A percentile compares a stretch with the other conserved stretches of the same genome.
phyloP scores from a whole-genome alignment of 108 stramenopile genomes.

The Craspedostauros australis region DNA sequence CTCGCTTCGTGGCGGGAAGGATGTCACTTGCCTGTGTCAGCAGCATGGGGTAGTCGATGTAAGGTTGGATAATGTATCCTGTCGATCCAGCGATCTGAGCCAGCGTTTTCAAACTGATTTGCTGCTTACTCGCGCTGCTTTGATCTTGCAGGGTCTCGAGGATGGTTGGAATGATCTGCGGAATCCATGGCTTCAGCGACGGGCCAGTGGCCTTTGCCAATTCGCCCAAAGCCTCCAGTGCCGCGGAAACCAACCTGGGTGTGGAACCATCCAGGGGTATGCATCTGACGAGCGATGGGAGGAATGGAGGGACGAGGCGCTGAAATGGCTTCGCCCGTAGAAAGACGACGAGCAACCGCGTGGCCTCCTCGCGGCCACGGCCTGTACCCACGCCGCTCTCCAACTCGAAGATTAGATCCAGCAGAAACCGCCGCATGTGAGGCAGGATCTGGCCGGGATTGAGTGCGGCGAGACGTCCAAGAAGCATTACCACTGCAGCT shows the following conservation, averaged over 20 bases:
- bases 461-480: conserved; percentile 76
- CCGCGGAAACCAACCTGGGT: conserved; percentile 75
- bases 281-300: conserved; percentile 56
- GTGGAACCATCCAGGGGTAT: conserved; percentile 62
- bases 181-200: conserved; percentile 79
- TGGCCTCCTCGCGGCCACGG: conserved; percentile 69
- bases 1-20: conserved; percentile 66
- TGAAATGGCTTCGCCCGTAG: conserved; percentile 67
- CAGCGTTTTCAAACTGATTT: conserved; percentile 82
- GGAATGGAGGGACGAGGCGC: conserved; percentile 65
- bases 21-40: conserved; percentile 76
- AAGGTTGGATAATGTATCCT: conserved; percentile 87
- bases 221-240: conserved; percentile 89
- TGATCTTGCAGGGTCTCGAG: conserved; percentile 87
- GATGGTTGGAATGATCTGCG: conserved; percentile 79
- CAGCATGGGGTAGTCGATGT: conserved; percentile 88
- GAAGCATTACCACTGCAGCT: conserved; percentile 69
- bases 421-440: conserved; percentile 60
- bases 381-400: conserved; percentile 69
- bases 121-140: conserved; percentile 77
- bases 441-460: conserved; percentile 88
- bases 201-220: conserved; percentile 73
- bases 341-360: conserved; percentile 72
- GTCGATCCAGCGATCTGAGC: conserved; percentile 89
- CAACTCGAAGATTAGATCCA: conserved; percentile 67